Evolutionary conservation across 139 green algal species (phyloP).

Genomic region (Zygnema cylindricum): DNA sequence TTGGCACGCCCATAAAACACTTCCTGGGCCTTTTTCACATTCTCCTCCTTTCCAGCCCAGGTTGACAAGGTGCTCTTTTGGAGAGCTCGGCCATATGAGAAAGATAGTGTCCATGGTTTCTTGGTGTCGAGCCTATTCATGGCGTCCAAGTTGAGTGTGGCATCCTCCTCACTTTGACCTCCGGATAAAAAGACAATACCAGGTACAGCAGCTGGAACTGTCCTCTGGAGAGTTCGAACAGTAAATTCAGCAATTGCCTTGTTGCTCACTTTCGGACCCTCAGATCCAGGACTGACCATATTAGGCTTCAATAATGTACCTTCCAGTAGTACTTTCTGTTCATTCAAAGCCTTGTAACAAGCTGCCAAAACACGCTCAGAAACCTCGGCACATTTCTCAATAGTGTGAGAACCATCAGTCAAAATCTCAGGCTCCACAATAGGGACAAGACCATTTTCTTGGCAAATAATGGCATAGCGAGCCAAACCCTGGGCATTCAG

Average conservation of each 20-base stretch:
- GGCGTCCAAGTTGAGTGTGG: constrained; percentile 85
- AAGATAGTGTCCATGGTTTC: constrained; percentile 88
- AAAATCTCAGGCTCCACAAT: constrained; percentile 97
- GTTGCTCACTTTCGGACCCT: constrained; percentile 44
- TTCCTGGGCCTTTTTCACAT: constrained; percentile 84
- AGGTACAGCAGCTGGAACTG: constrained; percentile 83
- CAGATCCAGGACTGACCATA: constrained; percentile 81
- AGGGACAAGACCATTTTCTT: constrained; percentile 83
- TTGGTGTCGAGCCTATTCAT: constrained; percentile 72
- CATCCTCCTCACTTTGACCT: constrained; percentile 82
- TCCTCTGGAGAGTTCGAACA: constrained; percentile 79
- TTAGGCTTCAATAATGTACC: constrained; percentile 90
- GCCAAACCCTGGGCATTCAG: constrained; percentile 87
- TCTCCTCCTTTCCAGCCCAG: constrained; percentile 82
- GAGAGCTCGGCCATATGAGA: constrained; percentile 91
- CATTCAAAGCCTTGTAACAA: constrained; percentile 59
- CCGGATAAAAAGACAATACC: constrained; percentile 89
- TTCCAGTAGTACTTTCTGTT: constrained; percentile 73
- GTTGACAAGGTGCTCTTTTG: constrained; percentile 70
- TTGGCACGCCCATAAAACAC: constrained; percentile 88
- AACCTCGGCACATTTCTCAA: constrained; percentile 69
- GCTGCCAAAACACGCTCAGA: constrained; percentile 67
- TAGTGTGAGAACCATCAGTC: constrained; percentile 87
- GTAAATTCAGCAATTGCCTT: constrained; percentile 79
- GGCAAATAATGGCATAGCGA: constrained; percentile 86